A percentile compares a stretch with the other conserved stretches of the same genome.
phyloP scores from a whole-genome alignment of 768 basidiomycete species.

The Sporobolomyces phaffii region DNA sequence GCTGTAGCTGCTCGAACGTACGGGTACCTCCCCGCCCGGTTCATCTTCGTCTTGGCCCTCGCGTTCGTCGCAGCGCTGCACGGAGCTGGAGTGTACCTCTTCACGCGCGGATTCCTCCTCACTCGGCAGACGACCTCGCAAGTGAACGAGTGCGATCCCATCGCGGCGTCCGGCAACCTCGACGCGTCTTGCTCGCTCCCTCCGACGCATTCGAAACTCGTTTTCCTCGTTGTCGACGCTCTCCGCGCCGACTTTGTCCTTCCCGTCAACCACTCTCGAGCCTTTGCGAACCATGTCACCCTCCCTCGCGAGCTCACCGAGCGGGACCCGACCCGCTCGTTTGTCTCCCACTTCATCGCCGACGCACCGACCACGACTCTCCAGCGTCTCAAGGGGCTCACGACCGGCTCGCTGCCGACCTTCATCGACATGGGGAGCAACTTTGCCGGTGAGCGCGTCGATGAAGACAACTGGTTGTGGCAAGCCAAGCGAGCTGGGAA shows the following conservation, averaged over 20 bases:
- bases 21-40: slow-evolving; percentile 15
- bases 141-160: slow-evolving; percentile 42
- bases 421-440: slow-evolving; percentile 91
- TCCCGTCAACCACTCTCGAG: slow-evolving; percentile 49
- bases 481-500: slow-evolving; percentile 55
- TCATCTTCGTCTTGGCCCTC: slow-evolving; percentile 16
- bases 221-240: slow-evolving; percentile 83
- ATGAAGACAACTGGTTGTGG: slow-evolving; percentile 78
- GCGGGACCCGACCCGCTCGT: slow-evolving; percentile 62
- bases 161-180: slow-evolving; percentile 52
- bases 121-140: slow-evolving; percentile 66
- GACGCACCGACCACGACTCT: slow-evolving; percentile 94
- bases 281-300: slow-evolving; percentile 72
- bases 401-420: slow-evolving; percentile 89
- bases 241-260: slow-evolving; percentile 90
- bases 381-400: slow-evolving; percentile 89
- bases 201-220: slow-evolving; percentile 69
- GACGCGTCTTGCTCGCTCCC: slow-evolving; percentile 51
- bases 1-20: background rate
- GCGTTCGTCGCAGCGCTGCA: slow-evolving; percentile 52
- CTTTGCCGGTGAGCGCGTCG: slow-evolving; percentile 77
- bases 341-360: slow-evolving; percentile 80
- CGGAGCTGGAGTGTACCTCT: slow-evolving; percentile 73
- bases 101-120: slow-evolving; percentile 84
- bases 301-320: slow-evolving; percentile 68